Conservation (phyloP, 805 yeast species). For the Metschnikowia kunwiensis region DNA sequence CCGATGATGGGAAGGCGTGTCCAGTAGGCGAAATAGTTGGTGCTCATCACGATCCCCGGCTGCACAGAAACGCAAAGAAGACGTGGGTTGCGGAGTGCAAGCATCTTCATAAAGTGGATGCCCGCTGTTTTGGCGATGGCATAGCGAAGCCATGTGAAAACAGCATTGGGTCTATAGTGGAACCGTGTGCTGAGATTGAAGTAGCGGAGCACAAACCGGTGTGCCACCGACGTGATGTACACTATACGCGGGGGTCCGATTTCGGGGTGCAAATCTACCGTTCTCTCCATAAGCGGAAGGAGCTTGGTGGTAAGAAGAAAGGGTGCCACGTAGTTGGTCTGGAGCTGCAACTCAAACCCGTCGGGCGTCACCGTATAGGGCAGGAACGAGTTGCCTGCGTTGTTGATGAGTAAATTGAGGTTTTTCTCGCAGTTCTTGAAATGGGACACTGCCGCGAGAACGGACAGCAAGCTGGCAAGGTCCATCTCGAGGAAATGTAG, state of each 20-base stretch:
- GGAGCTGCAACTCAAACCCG: constrained; percentile 75
- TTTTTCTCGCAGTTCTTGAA: constrained; percentile 46
- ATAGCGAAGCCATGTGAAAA: constrained; percentile 76
- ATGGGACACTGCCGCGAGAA: constrained; percentile 42
- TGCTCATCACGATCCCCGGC: constrained; percentile 85
- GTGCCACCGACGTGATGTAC: constrained; percentile 65
- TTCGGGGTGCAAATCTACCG: constrained; percentile 26
- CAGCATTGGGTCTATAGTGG: constrained; percentile 57
- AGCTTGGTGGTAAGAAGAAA: constrained; percentile 64
- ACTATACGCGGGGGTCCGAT: constrained; percentile 52
- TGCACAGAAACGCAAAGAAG: constrained; percentile 65
- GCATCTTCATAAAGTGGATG: constrained; percentile 65
- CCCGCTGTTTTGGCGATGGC: constrained; percentile 76
- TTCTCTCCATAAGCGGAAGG: constrained; percentile 48
- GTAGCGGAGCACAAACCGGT: constrained; percentile 47
- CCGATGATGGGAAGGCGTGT: constrained; percentile 79
- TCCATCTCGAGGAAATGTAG: constrained; percentile 54
- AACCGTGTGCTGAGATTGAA: constrained; percentile 49
- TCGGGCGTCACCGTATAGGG: constrained; percentile 64
- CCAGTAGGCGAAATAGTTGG: constrained; percentile 73
- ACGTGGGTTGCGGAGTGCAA: constrained; percentile 65
- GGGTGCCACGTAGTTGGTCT: constrained; percentile 74
- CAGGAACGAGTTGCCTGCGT: constrained; percentile 80
- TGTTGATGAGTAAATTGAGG: constrained; percentile 64
- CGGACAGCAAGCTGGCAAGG: constrained; percentile 39